Evolutionary conservation across 208 protist genomes (phyloP).

Genomic region (Wallacemonas rigidus): DNA sequence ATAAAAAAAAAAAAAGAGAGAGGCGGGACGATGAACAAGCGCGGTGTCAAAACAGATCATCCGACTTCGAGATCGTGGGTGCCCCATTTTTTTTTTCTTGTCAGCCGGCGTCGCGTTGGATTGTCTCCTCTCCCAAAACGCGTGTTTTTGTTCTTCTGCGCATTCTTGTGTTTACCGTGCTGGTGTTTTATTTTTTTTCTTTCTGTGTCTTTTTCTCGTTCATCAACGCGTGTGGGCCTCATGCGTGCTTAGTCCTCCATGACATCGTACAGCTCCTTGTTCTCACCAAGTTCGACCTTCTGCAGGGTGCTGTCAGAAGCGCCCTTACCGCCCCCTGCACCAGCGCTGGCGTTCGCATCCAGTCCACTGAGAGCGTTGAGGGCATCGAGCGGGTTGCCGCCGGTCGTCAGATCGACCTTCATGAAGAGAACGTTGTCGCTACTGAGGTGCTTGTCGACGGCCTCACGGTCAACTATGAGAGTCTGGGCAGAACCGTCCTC

Average conservation of each 20-base stretch:
- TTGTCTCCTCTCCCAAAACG: too few relatives aligned
- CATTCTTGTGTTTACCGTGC: background rate
- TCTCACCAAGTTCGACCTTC: slow-evolving; percentile 39
- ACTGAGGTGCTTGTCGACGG: slow-evolving; percentile 40
- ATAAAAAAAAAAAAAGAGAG: slow-evolving; percentile 4
- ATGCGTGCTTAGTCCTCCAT: slow-evolving; percentile 39
- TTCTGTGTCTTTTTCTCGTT: background rate
- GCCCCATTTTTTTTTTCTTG: slow-evolving; percentile 1
- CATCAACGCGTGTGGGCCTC: too few relatives aligned
- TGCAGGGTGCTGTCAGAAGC: background rate
- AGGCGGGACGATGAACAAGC: background rate
- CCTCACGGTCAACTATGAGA: slow-evolving; percentile 43
- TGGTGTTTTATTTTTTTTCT: slow-evolving; percentile 16
- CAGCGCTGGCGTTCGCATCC: slow-evolving; percentile 13
- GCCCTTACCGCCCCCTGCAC: background rate
- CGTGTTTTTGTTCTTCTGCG: background rate
- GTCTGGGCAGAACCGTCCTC: slow-evolving; percentile 45
- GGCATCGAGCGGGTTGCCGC: slow-evolving; percentile 62
- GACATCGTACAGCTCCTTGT: slow-evolving; percentile 58
- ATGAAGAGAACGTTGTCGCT: slow-evolving; percentile 44
- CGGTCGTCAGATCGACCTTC: slow-evolving; percentile 39
- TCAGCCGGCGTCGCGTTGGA: too few relatives aligned
- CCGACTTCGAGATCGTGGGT: background rate
- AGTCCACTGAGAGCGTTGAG: slow-evolving; percentile 31
- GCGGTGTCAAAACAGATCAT: background rate